Base-by-base conservation (phyloP, 2,329 filamentous ascomycete genomes). In the Pezicula rhizophila region DNA sequence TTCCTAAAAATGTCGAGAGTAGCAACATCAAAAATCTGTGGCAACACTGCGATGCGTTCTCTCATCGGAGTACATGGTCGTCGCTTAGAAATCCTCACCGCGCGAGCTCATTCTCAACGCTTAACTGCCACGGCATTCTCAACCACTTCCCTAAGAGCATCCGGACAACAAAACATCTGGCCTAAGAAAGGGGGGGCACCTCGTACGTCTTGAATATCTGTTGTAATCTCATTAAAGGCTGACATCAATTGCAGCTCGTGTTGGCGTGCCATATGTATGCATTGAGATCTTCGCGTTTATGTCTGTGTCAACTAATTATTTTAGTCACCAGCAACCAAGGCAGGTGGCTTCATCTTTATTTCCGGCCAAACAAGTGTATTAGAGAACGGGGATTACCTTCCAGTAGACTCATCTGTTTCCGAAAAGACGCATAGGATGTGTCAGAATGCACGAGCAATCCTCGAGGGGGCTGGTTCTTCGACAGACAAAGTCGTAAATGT, bases 381-480 rank as follows among this genome's bases (percentile, higher is more conserved):
- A 15, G 42, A n/a, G 31, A 12, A 34, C 31, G 42, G 25, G 7
- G 20, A 34, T 26, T 28, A 17, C 12, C n/a, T 31, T 28, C 23
- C 20, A 8, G 42, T 44, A 17, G 14, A 18, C 10, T 18, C 17
- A 14, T 20, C 42, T 17, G 42, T 34, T n/a, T n/a, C 10, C 15
- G 42, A 44, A 23, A 44, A 44, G 26, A 20, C 42, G 8, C 42
- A 44, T 23, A 44, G 20, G 25, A 44, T 44, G 42, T 15, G 14
- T n/a, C 42, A 44, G 31, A 44, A 44, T 14, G 42, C 42, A n/a
- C 42, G 42, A n/a, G 42, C 42, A n/a, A 23, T 44, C 10, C 42
- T 44, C 18, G 25, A 44, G 17, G 26, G 14, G 26, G 42, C 25
- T 23, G 42, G 42, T 12, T 44, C 42, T 4, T n/a, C 14, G 8